Conservation (phyloP, 805 yeast species). For the Scheffersomyces ergatensis region DNA sequence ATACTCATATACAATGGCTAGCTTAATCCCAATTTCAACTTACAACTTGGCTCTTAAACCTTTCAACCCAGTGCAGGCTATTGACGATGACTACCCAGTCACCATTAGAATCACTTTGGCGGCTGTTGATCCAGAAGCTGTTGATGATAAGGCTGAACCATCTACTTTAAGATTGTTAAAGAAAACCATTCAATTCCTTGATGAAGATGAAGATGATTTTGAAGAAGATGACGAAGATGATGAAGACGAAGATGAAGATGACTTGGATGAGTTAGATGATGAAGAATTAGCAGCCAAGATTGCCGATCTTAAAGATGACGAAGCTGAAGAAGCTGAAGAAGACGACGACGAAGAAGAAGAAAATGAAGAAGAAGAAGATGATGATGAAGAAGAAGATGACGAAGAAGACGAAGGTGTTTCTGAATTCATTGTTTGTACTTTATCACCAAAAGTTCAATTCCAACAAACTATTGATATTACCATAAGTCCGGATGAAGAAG, state of each 20-base stretch:
- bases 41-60: slow-evolving; percentile 85
- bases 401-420: slow-evolving; percentile 75
- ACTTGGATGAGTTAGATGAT: slow-evolving; percentile 42
- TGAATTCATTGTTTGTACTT: slow-evolving; percentile 83
- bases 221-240: slow-evolving; percentile 44
- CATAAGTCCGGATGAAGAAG: slow-evolving; percentile 90
- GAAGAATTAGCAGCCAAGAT: slow-evolving; percentile 14
- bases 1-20: slow-evolving; percentile 65
- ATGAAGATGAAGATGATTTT: slow-evolving; percentile 43
- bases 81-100: slow-evolving; percentile 81
- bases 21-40: slow-evolving; percentile 79
- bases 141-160: slow-evolving; percentile 78
- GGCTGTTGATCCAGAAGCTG: slow-evolving; percentile 87
- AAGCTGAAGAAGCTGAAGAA: slow-evolving; percentile 16
- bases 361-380: slow-evolving; percentile 49
- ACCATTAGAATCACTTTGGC: slow-evolving; percentile 92
- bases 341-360: slow-evolving; percentile 44
- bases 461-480: slow-evolving; percentile 92
- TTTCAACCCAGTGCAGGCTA: slow-evolving; percentile 82
- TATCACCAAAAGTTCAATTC: slow-evolving; percentile 77
- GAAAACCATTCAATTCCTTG: slow-evolving; percentile 48
- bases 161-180: slow-evolving; percentile 87
- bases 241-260: slow-evolving; percentile 44
- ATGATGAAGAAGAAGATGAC: slow-evolving; percentile 54
- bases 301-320: slow-evolving; percentile 6